Evolutionary conservation across 2,329 filamentous ascomycete genomes (phyloP), one percentile per base, ranked within the genome.

Genomic region (Teratosphaeria destructans): DNA sequence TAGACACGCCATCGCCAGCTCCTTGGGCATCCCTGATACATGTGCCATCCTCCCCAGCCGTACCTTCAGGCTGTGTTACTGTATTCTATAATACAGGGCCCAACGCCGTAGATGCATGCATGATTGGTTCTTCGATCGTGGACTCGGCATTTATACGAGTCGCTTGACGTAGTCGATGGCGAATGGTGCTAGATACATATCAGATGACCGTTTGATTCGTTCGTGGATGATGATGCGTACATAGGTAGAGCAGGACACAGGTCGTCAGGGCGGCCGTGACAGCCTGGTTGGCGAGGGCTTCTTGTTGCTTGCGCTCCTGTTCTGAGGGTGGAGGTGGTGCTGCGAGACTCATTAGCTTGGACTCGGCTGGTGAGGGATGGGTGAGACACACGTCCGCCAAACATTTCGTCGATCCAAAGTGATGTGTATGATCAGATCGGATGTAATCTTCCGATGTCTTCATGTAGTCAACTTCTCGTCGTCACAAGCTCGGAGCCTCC

Each of bases 171-270:
- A 79, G 66, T 82, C 79, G 67, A 83, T 74, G 29, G 79, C 77
- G 68, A 82, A 82, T 2, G 81, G 81, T 61, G 81, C 81, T 83
- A 64, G 12, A 16, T 14, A 19, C 12, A 26, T 29, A 14, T 55
- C 11, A 55, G 29, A 4, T 4, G 10, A 4, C 3, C 7, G n/a
- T 32, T 55, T 7, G 3, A 32, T 3, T 14, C 23, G 53, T n/a
- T 32, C 4, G 8, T 16, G 11, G 3, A 14, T 32, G 2, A 32
- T n/a, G 19, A 23, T 55, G 34, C 53, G n/a, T 84, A 94, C 89
- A 90, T 62, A 94, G 77, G 72, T 93, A 93, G 55, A 94, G 81
- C 56, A 88, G 74, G 47, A 86, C 78, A 63, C 85, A 85, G 16
- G 84, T 84, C 47, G 83, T 81, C 59, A 86, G 71, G 63, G 87